These are phyloP conservation scores for Solanum rostratum DNA, from an alignment of 257 asterid genomes.

Conservation along the genomic window DNA sequence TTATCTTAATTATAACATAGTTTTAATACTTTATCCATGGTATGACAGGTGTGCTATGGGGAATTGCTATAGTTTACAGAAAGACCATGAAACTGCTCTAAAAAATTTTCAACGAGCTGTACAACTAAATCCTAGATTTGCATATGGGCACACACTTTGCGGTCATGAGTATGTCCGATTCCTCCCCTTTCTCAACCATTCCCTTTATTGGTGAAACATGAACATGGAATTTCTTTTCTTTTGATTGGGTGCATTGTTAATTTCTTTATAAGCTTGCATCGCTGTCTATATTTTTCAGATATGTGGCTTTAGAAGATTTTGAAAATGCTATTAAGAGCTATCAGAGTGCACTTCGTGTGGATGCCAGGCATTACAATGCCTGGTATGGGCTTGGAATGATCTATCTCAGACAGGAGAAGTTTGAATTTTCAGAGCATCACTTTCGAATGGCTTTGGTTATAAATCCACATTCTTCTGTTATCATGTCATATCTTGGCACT, in stretches of 20 bases:
- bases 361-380: slow-evolving; percentile 89
- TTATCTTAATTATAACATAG: not conserved
- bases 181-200: not conserved
- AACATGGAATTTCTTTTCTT: not conserved
- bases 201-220: not conserved
- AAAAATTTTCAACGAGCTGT: slow-evolving; percentile 94
- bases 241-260: not conserved
- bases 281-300: slow-evolving; percentile 29
- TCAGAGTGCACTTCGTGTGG: slow-evolving; percentile 76
- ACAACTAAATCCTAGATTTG: slow-evolving; percentile 79
- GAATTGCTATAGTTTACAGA: slow-evolving; percentile 88
- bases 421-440: slow-evolving; percentile 88
- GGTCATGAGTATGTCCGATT: slow-evolving; percentile 77
- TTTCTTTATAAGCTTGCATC: slow-evolving; percentile 1
- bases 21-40: not conserved
- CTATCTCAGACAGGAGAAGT: slow-evolving; percentile 86
- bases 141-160: slow-evolving; percentile 83
- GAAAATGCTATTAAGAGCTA: slow-evolving; percentile 81
- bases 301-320: slow-evolving; percentile 84
- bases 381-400: slow-evolving; percentile 99
- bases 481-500: slow-evolving; percentile 91
- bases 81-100: slow-evolving; percentile 90
- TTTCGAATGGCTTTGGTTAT: slow-evolving; percentile 81
- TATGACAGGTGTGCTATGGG: slow-evolving; percentile 91
- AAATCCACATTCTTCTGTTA: slow-evolving; percentile 82